These are phyloP conservation scores for Lanmaoa rubissima DNA, from an alignment of 768 basidiomycete genomes.

Conservation along the genomic window DNA sequence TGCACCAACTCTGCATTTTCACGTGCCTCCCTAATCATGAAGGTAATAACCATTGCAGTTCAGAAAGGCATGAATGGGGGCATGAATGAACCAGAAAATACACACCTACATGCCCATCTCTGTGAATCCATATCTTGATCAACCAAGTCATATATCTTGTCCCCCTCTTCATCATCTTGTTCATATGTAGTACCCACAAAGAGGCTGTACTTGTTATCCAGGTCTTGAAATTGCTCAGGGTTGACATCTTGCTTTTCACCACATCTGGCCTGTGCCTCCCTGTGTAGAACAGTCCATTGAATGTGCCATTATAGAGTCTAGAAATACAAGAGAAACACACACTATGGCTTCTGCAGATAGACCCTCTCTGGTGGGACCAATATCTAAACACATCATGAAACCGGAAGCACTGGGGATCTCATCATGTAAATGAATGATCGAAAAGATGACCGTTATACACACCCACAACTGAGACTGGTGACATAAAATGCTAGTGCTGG, in stretches of 20 bases:
- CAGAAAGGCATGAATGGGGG: neutral
- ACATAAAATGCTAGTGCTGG: constrained; percentile 96
- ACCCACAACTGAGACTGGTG: constrained; percentile 97
- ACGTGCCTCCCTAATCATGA: constrained; percentile 57
- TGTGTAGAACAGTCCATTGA: constrained; percentile 31
- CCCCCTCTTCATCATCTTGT: constrained; percentile 96
- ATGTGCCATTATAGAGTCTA: neutral
- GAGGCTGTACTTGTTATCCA: constrained; percentile 94
- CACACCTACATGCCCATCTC: constrained; percentile 74
- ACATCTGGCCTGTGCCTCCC: constrained; percentile 81
- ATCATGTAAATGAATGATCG: constrained; percentile 9
- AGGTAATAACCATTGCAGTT: neutral
- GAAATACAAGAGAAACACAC: constrained; percentile 42
- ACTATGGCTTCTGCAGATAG: constrained; percentile 90
- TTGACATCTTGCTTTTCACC: constrained; percentile 89
- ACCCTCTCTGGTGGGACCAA: constrained; percentile 95
- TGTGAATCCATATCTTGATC: constrained; percentile 89
- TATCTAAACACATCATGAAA: constrained; percentile 97
- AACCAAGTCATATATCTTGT: constrained; percentile 90
- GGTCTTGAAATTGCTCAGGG: constrained; percentile 92
- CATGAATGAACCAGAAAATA: constrained; percentile 41
- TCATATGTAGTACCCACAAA: constrained; percentile 97
- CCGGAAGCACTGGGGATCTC: constrained; percentile 75
- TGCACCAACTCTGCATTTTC: constrained; percentile 74
- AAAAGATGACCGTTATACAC: constrained; percentile 26